Conservation (phyloP, 2,329 filamentous ascomycete genomes). For the Paracoccidioides brasiliensis region DNA sequence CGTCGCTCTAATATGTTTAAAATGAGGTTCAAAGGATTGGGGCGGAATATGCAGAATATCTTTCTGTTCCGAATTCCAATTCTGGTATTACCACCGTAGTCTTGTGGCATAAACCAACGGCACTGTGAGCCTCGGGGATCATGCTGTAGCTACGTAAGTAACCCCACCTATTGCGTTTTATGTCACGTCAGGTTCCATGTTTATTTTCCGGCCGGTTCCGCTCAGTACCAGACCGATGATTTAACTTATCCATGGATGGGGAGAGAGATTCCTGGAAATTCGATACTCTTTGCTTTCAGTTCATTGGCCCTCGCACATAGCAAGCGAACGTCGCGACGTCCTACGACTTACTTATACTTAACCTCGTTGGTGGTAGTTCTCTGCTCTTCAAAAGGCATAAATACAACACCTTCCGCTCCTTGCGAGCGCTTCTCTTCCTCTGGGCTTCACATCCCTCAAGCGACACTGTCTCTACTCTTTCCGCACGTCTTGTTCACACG, state of each 20-base stretch:
- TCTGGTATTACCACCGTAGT: too few species aligned
- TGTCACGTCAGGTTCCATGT: too few species aligned
- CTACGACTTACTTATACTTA: slow-evolving; percentile 1
- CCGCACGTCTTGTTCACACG: neutral
- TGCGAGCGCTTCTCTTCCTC: neutral
- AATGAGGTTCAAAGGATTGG: neutral
- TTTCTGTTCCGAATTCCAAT: neutral
- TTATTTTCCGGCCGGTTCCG: too few species aligned
- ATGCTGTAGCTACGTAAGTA: neutral
- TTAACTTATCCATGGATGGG: too few species aligned
- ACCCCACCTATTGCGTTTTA: too few species aligned
- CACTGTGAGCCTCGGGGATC: neutral
- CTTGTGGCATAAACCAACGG: neutral
- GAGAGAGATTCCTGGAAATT: too few species aligned
- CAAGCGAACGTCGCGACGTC: neutral
- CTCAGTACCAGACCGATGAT: too few species aligned
- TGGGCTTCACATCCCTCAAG: neutral
- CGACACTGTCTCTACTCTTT: neutral
- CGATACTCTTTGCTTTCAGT: too few species aligned
- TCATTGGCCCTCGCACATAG: neutral
- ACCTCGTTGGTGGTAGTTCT: slow-evolving; percentile 1
- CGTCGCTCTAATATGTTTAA: neutral
- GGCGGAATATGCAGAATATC: neutral
- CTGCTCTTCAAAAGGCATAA: slow-evolving; percentile 1
- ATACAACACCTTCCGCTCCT: neutral